These are phyloP conservation scores for Pyricularia grisea DNA, from an alignment of 2,329 filamentous ascomycete species.

Conservation along the genomic window DNA sequence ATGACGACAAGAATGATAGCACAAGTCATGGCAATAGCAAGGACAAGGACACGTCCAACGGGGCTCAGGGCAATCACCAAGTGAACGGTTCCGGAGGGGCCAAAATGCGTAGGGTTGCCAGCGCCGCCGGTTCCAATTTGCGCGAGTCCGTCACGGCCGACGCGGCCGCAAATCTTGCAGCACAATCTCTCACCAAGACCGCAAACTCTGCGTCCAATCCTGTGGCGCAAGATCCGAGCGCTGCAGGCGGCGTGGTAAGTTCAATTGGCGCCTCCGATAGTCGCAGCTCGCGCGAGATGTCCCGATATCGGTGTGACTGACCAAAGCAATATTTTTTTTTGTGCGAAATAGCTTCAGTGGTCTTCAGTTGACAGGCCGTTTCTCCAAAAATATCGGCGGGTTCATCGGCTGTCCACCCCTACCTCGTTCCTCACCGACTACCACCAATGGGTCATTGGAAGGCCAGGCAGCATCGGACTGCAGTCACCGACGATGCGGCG, in stretches of 20 bases:
- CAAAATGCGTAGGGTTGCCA: conserved; percentile 47
- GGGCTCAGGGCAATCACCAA: conserved; percentile 18
- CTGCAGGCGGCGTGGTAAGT: not conserved
- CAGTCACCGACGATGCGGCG: conserved; percentile 70
- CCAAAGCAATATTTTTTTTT: not conserved
- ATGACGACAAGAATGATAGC: not conserved
- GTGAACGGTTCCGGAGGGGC: conserved; percentile 24
- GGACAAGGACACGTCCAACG: conserved; percentile 12
- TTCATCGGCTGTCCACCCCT: conserved; percentile 62
- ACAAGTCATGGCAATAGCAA: conserved; percentile 30
- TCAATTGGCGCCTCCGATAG: not conserved
- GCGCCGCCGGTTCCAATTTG: conserved; percentile 37
- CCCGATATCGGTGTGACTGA: not conserved
- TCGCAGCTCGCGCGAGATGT: not conserved
- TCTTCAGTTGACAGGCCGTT: conserved; percentile 55
- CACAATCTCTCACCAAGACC: not conserved
- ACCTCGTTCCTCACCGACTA: conserved; percentile 58
- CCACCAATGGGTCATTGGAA: conserved; percentile 51
- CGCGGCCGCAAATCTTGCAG: not conserved
- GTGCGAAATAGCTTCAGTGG: conserved; percentile 48
- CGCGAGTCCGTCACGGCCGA: conserved; percentile 29
- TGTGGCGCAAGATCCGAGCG: not conserved
- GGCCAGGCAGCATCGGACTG: conserved; percentile 55
- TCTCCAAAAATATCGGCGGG: conserved; percentile 66
- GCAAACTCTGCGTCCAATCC: not conserved